Evolutionary conservation across 306 rosid genomes (phyloP).

Genomic region (Cucumis hystrix): DNA sequence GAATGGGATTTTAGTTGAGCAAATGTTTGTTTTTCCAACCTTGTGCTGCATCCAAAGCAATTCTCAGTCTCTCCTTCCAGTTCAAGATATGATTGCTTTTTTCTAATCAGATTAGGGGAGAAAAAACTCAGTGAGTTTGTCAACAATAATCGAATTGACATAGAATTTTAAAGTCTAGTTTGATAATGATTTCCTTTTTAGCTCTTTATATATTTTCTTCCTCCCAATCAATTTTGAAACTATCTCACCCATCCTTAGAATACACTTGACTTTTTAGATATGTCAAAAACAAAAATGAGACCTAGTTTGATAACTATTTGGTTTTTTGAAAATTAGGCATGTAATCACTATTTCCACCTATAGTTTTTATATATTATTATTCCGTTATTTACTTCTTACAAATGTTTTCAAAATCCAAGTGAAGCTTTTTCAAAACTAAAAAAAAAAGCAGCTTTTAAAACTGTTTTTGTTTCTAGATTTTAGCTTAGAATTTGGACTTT

Average conservation of each 20-base stretch:
- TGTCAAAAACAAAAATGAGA: not conserved
- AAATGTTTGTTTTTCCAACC: slow-evolving; percentile 21
- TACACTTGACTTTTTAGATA: not conserved
- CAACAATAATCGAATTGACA: not conserved
- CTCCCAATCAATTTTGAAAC: not conserved
- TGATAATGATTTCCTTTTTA: not conserved
- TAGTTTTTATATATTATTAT: too few species aligned
- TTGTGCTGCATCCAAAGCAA: slow-evolving; percentile 45
- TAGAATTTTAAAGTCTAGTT: too few species aligned
- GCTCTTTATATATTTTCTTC: not conserved
- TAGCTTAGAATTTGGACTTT: too few species aligned
- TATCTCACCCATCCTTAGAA: not conserved
- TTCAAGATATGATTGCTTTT: slow-evolving; percentile 17
- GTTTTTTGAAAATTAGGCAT: not conserved
- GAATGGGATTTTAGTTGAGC: not conserved
- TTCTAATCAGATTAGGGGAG: slow-evolving; percentile 7
- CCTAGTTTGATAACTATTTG: not conserved
- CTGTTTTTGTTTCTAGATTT: too few species aligned
- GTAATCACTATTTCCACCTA: not conserved
- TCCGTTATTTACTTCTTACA: too few species aligned
- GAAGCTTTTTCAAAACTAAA: not conserved
- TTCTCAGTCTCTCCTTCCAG: slow-evolving; percentile 46
- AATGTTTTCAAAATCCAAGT: too few species aligned
- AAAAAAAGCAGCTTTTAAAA: too few species aligned
- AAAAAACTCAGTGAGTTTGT: not conserved